These are phyloP conservation scores for Erysimum pusillum DNA, from an alignment of 441 rosid genomes.

Conservation along the genomic window DNA sequence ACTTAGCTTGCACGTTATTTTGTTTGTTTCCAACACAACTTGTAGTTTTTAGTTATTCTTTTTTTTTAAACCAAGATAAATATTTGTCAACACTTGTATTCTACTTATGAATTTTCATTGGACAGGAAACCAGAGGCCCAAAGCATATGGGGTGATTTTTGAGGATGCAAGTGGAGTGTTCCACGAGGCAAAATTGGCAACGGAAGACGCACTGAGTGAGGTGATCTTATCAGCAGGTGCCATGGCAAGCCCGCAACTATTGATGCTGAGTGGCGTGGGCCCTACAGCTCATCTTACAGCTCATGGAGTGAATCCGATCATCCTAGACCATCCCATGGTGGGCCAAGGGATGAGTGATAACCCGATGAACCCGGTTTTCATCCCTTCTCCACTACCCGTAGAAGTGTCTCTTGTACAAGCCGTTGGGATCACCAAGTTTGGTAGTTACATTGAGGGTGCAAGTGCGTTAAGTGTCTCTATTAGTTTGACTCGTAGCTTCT, in stretches of 20 bases:
- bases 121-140: too few relatives aligned
- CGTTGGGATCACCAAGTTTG: conserved; percentile 56
- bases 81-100: too few relatives aligned
- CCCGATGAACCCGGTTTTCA: conserved; percentile 55
- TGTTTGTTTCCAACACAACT: too few relatives aligned
- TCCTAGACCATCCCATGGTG: conserved; percentile 58
- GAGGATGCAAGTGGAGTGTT: conserved; percentile 47
- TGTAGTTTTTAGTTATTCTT: too few relatives aligned
- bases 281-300: conserved; percentile 49
- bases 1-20: too few relatives aligned
- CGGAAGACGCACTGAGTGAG: conserved; percentile 39
- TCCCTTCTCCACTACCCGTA: conserved; percentile 57
- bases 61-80: neutral
- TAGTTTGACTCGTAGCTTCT: conserved; percentile 44
- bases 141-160: too few relatives aligned
- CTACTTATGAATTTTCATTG: too few relatives aligned
- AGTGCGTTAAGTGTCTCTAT: conserved; percentile 51
- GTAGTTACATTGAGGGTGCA: conserved; percentile 58
- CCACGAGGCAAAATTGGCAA: conserved; percentile 47
- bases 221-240: conserved; percentile 61
- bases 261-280: conserved; percentile 66
- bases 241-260: conserved; percentile 57
- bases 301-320: conserved; percentile 47
- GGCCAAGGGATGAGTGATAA: conserved; percentile 68
- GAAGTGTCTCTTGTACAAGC: conserved; percentile 60